Evolutionary conservation across 108 stramenopile species (phyloP), one percentile per base, ranked within the genome.

Genomic region (Cyclostephanos tholiformis): DNA sequence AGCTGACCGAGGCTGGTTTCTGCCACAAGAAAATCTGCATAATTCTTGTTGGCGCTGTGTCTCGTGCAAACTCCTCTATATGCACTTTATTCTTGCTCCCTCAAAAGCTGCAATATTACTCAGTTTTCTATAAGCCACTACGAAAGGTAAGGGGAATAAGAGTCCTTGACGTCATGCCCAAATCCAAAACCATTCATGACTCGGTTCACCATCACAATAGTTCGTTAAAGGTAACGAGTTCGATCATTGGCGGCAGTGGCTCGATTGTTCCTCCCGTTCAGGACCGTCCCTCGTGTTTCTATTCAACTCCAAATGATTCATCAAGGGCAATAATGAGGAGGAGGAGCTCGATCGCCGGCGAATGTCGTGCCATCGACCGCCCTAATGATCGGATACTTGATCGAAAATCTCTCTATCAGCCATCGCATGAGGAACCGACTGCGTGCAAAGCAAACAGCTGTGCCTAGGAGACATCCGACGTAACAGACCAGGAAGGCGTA

Each of bases 181-280:
- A 22, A 77, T 77, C 77, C 77, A 77, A 59, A 77, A 77, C 77
- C 77, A 77, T 58, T 77, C 77, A 30, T 69, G 69, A 58, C 63
- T 61, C 16, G 55, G n/a, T 36, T 55, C 69, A 53, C 25, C 30
- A 0, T 66, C 65, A 36, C 32, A 9, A 23, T 26, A 48, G 27
- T 53, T 56, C 5, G 27, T 30, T n/a, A 16, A 29, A 19, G 56
- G 49, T 9, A 41, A 30, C 32, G 48, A 43, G 3, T n/a, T 8
- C 62, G 36, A 63, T 38, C 62, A 30, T 4, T 3, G 19, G 20
- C 29, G 30, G 19, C 6, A 9, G 65, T 51, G 65, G 2, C 38
- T 6, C 10, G 43, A 14, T 5, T 46, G 39, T 20, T 44, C 44
- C n/a, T 60, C 36, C 19, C n/a, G 59, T 30, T 19, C 36, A 20